Base-by-base conservation (phyloP, 1,284 basidiomycete species). In the Porogramme epimiltina region DNA sequence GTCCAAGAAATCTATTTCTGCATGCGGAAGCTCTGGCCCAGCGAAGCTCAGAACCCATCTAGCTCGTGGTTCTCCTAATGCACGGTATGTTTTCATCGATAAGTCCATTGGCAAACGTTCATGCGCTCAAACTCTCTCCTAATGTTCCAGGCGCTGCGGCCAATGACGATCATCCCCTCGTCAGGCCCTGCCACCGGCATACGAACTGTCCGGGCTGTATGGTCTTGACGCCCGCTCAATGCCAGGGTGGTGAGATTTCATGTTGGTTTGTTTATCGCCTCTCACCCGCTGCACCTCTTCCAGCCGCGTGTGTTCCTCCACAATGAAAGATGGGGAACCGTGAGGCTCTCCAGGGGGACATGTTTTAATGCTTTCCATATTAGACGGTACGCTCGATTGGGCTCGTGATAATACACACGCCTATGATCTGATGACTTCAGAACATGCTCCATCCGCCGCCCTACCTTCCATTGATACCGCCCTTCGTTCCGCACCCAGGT, bases 351-450 rank as follows among this genome's bases (percentile, higher is more conserved):
- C 66, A 67, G 64, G 64, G 63, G 59, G 48, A 34, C 47, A 46
- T 36, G 40, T 39, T 64, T 62, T 62, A 66, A 66, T 65, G 56
- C 46, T 64, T 63, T 51, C 63, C 61, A 59, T 62, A 52, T 59
- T 49, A 54, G 63, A 64, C 55, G 54, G 44, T 42, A 23, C 62
- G 44, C 64, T 64, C 47, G 49, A 60, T 67, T 56, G 57, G 61
- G 61, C 55, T 54, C 51, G 60, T 56, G 60, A 61, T 63, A 57
- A 54, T 62, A 54, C 62, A 61, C 64, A 66, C 63, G 62, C 56
- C 57, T 56, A 66, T 64, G 62, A 64, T 66, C 62, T 64, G 64
- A 66, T 66, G 61, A 64, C 60, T 54, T 42, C 49, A 37, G n/a
- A 46, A 56, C 52, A 57, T 40, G 54, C 56, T 49, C 54, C 54